Evolutionary conservation across 495 filamentous ascomycete species (phyloP), one percentile per base, ranked within the genome.

Genomic region (Hypoxylon lienhwacheense): DNA sequence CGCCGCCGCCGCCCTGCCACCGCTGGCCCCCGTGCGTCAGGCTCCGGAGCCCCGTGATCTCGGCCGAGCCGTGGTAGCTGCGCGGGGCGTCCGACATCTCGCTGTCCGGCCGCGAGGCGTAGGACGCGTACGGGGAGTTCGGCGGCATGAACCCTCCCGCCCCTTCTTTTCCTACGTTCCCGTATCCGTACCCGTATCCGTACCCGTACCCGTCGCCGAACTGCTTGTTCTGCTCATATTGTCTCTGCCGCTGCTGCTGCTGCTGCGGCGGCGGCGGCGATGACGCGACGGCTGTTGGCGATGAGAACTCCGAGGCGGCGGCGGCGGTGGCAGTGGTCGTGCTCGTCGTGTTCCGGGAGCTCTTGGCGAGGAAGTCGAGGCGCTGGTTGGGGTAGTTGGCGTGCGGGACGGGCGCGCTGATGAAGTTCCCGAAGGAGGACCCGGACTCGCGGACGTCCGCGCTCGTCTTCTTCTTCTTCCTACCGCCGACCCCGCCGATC

Each of bases 341-440:
- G n/a, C n/a, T n/a, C n/a, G n/a, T n/a, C 4, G 34, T 26, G 31
- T 21, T 5, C 40, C 54, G 43, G 20, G 61, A 51, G 7, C 19
- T 24, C 45, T 68, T 68, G 34, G 62, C 63, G 17, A 66, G 62
- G 48, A 77, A 77, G 47, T 77, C 73, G 17, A 65, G 40, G 0
- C 65, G 57, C 24, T 67, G 54, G 33, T 33, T 62, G 15, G 59
- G 47, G 42, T 64, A 54, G 57, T 63, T 61, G 14, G 70, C 66
- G 47, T 67, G 52, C 7, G 73, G 60, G 29, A 76, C 71, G 7
- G 74, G 76, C 26, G 63, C 57, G 56, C 66, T 70, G 68, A 77
- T 75, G 47, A 73, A 61, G 61, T 74, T 75, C 19, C 73, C 73
- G 42, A 77, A 74, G 2, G 73, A 73, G 5, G 68, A 69, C 48